A percentile compares a stretch with the other conserved stretches of the same genome.
phyloP scores from a whole-genome alignment of 257 asterid species.

The Penstemon eatonii region DNA sequence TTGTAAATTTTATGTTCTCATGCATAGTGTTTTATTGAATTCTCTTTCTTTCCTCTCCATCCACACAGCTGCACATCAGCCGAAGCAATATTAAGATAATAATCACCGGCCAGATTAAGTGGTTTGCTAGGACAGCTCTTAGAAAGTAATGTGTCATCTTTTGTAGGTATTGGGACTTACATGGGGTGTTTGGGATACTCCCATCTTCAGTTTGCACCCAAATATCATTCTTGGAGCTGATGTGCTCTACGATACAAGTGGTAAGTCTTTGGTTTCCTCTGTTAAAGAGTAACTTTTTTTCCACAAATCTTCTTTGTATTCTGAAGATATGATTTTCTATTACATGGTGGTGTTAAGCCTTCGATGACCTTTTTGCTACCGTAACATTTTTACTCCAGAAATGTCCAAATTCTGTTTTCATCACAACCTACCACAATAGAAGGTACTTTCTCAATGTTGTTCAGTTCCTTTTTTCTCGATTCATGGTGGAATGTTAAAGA shows the following conservation, averaged over 20 bases:
- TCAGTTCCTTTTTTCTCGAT: slow-evolving; percentile 22
- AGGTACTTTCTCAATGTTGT: slow-evolving; percentile 48
- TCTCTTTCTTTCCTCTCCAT: slow-evolving; percentile 3
- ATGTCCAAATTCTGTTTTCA: slow-evolving; percentile 68
- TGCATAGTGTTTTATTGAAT: slow-evolving; percentile 7
- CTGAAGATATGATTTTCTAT: slow-evolving; percentile 21
- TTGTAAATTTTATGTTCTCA: slow-evolving; percentile 1
- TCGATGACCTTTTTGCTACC: slow-evolving; percentile 85
- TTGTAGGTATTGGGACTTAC: slow-evolving; percentile 76
- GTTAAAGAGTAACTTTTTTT: not conserved
- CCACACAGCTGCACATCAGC: not conserved
- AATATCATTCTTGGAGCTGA: slow-evolving; percentile 95
- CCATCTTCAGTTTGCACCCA: slow-evolving; percentile 60
- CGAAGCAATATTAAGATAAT: slow-evolving; percentile 16
- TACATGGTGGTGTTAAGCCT: slow-evolving; percentile 51
- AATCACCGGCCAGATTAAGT: not conserved
- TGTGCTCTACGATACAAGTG: slow-evolving; percentile 76
- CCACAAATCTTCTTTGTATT: not conserved
- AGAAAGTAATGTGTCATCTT: slow-evolving; percentile 5
- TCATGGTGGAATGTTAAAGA: not conserved
- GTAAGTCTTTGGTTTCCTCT: slow-evolving; percentile 35
- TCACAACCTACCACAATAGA: slow-evolving; percentile 88
- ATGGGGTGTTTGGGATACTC: slow-evolving; percentile 85
- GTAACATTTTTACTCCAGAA: slow-evolving; percentile 71
- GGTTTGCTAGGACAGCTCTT: not conserved